Evolutionary conservation across 2,329 filamentous ascomycete genomes (phyloP), one percentile per base, ranked within the genome.

Genomic region (Fusarium siculi): DNA sequence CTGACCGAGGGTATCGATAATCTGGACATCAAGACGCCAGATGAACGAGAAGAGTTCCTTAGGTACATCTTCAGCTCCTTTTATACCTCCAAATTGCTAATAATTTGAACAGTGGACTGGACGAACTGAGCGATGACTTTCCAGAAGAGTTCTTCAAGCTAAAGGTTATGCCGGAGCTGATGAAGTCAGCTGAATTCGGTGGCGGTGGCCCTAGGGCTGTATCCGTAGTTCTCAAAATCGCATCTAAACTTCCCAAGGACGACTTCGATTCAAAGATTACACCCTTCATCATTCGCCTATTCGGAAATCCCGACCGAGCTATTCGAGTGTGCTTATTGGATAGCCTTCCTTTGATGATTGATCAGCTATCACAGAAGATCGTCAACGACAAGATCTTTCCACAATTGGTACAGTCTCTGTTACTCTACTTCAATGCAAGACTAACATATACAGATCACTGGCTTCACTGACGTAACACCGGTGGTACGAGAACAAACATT

Each of bases 101-200:
- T 70, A 28, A 11, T 8, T 32, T 88, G 11, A 86, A 50, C 46
- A 88, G 86, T 61, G 94, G 97, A 78, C 88, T 99, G 10, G 94
- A 97, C 74, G 88, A 93, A 67, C 87, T 98, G 9, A 93, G 94
- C 0, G 94, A 98, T 74, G 95, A 99, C 81, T 98, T 98, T 70
- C 96, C 96, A 0, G 96, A 98, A 79, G 96, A 98, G 67, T 99
- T 97, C 81, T 97, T 98, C 87, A 97, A 97, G 80, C 93, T 97
- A 88, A 99, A 98, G 79, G 91, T 99, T 7, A 87, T 99, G 14
- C 96, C 96, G 0, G 96, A 99, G 80, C 85, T 99, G 36, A 87
- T 99, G n/a, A 99, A 98, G 80, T 97, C 95, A 0, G 95, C 98
- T n/a, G 96, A 99, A 79, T 99, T 98, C 81, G 96, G 96, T 12